phyloP scores from a whole-genome alignment of 1,284 basidiomycete species.

The Inonotus hispidus region DNA sequence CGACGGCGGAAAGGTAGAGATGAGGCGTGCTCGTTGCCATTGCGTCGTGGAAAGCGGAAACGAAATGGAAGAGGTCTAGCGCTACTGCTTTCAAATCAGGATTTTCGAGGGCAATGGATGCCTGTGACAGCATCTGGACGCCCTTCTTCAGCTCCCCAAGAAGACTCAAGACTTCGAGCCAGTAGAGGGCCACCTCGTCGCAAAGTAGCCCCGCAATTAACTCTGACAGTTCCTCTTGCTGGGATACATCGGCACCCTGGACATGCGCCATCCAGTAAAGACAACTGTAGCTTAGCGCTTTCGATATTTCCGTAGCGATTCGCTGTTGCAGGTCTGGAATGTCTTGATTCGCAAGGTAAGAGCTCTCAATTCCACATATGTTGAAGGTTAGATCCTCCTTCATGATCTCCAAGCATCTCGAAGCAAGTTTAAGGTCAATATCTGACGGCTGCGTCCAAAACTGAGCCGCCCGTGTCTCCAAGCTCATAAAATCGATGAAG shows the following conservation, averaged over 20 bases:
- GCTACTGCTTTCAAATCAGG: background rate
- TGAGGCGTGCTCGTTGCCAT: background rate
- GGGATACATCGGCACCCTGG: background rate
- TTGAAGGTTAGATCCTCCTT: constrained; percentile 31
- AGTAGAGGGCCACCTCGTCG: background rate
- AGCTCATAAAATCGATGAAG: constrained; percentile 18
- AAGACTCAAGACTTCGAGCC: background rate
- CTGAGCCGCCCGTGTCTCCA: background rate
- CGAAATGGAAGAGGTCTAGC: background rate
- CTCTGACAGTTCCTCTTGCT: background rate
- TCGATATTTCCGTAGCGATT: background rate
- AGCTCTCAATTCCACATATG: constrained; percentile 28
- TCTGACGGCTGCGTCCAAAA: constrained; percentile 23
- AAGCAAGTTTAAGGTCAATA: background rate
- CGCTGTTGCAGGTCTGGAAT: constrained; percentile 20
- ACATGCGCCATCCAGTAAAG: background rate
- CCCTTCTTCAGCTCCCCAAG: background rate
- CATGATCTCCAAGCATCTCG: constrained; percentile 27
- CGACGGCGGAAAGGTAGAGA: background rate
- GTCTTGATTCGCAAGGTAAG: constrained; percentile 24
- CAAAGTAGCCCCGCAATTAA: background rate
- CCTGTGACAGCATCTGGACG: background rate
- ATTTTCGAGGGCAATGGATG: background rate
- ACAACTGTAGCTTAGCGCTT: background rate
- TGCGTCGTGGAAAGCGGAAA: background rate